A percentile compares a stretch with the other conserved stretches of the same genome.
Evolutionary conservation across 148 eudicot species (phyloP).

Genomic region (Amaranthus hypochondriacus): DNA sequence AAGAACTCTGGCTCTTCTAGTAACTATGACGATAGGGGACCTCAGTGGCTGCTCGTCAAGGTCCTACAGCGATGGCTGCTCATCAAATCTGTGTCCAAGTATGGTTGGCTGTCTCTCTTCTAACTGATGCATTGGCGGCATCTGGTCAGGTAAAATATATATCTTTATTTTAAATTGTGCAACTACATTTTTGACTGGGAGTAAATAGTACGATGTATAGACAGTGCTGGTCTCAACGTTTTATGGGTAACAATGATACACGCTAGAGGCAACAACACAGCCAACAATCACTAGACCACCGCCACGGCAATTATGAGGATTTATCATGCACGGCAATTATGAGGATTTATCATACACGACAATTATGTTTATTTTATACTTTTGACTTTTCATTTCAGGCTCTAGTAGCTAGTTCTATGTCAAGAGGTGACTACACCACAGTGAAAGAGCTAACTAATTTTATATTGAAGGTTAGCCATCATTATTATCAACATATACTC

Average conservation of each 20-base stretch:
- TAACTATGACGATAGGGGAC: conserved; percentile 65
- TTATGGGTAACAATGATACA: no score
- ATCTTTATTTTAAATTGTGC: background rate
- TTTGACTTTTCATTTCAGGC: conserved; percentile 42
- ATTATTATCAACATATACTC: background rate
- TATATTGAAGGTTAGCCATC: conserved; percentile 56
- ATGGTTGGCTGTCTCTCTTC: conserved; percentile 76
- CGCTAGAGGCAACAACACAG: no score
- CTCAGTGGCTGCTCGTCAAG: conserved; percentile 88
- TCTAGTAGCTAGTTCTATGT: conserved; percentile 68
- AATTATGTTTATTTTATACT: no score
- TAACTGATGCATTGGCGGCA: conserved; percentile 82
- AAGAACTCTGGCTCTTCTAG: conserved; percentile 66
- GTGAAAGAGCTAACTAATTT: conserved; percentile 64
- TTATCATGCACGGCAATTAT: no score
- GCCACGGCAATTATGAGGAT: no score
- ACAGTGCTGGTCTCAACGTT: no score
- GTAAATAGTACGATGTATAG: background rate
- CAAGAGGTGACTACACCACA: conserved; percentile 57
- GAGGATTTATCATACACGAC: no score
- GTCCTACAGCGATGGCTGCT: conserved; percentile 75
- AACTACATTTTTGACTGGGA: background rate
- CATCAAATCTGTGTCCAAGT: conserved; percentile 79
- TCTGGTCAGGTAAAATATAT: conserved; percentile 67
- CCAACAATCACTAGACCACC: no score